A percentile compares a stretch with the other conserved stretches of the same genome.
These are phyloP conservation scores for Apiospora malaysiana DNA, from an alignment of 2,329 filamentous ascomycete species.

Conservation along the genomic window DNA sequence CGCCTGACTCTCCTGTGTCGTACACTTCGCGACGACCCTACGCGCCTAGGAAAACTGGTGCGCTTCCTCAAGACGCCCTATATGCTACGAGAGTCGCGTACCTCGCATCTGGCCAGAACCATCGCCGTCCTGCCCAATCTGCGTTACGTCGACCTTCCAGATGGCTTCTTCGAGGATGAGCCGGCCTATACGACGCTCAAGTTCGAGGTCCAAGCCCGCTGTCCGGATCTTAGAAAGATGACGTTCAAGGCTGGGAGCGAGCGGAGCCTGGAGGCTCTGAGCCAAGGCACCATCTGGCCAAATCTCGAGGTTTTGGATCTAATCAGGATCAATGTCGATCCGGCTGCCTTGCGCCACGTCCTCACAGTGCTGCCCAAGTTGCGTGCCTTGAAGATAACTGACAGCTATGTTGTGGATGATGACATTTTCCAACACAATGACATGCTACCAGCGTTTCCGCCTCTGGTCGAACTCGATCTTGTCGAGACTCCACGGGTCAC, in stretches of 20 bases:
- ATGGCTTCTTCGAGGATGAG: conserved; percentile 86
- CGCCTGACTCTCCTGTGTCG: conserved; percentile 81
- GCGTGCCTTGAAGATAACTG: conserved; percentile 75
- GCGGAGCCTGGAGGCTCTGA: conserved; percentile 73
- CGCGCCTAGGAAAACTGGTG: conserved; percentile 71
- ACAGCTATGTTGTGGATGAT: conserved; percentile 75
- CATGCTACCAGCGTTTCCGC: conserved; percentile 73
- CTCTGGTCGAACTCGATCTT: conserved; percentile 75
- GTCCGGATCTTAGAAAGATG: conserved; percentile 88
- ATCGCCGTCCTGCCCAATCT: conserved; percentile 86
- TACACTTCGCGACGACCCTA: conserved; percentile 79
- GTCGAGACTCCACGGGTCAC: conserved; percentile 76
- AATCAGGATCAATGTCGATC: conserved; percentile 71
- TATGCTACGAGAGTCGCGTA: conserved; percentile 89
- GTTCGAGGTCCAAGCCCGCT: conserved; percentile 83
- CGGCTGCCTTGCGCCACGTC: conserved; percentile 71
- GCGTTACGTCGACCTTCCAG: conserved; percentile 87
- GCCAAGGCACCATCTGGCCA: conserved; percentile 69
- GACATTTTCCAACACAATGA: conserved; percentile 73
- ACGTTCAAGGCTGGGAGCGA: conserved; percentile 81
- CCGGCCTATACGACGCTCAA: conserved; percentile 75
- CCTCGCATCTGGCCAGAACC: conserved; percentile 82
- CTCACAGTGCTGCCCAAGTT: conserved; percentile 71
- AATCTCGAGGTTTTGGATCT: conserved; percentile 77
- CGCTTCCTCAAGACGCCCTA: conserved; percentile 88